Base-by-base conservation (phyloP, 164 flowering plant species). In the Macadamia tetraphylla region DNA sequence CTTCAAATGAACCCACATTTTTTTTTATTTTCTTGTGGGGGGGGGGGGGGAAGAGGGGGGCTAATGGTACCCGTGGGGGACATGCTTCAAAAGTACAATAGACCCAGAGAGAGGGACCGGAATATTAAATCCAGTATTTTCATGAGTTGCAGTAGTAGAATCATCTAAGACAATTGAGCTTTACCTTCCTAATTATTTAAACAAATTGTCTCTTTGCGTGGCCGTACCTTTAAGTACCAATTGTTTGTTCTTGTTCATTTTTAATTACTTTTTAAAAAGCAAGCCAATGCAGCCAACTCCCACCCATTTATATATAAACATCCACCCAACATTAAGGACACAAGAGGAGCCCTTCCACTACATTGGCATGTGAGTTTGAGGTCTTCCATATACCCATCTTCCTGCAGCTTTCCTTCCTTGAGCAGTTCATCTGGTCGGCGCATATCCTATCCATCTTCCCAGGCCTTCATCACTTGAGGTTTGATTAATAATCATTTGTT, bases 271-370 rank as follows among this genome's bases (percentile, higher is more conserved):
- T 7, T 44, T 58, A 10, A 9, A 23, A 59, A 60, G 40, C 48
- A 68, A 65, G 55, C 51, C 67, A 14, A 60, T 23, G 44, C 23
- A 42, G n/a, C n/a, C 31, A 35, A 40, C 35, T 58, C 53, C 17
- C 30, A 40, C 53, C 17, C 30, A 40, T 69, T 63, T 77, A 69
- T 71, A 71, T 2, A 35, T 65, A 78, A 69, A 70, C 64, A 52
- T 31, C 62, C 17, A 48, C 59, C 40, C 60, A 58, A 11, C 64
- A 65, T 64, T 52, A 1, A 31, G 49, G 57, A 71, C n/a, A 44
- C 52, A 70, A 65, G 13, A 53, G 57, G 46, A 62, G 31, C 23
- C n/a, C 51, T 53, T 42, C 70, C 71, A 58, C 49, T 76, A 74
- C 75, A 72, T 69, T 35, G 73, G 70, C 49, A 73, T 35, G 67